A percentile compares a stretch with the other conserved stretches of the same genome.
phyloP scores from a whole-genome alignment of 345 rosid genomes.

The Melaleuca quinquenervia region DNA sequence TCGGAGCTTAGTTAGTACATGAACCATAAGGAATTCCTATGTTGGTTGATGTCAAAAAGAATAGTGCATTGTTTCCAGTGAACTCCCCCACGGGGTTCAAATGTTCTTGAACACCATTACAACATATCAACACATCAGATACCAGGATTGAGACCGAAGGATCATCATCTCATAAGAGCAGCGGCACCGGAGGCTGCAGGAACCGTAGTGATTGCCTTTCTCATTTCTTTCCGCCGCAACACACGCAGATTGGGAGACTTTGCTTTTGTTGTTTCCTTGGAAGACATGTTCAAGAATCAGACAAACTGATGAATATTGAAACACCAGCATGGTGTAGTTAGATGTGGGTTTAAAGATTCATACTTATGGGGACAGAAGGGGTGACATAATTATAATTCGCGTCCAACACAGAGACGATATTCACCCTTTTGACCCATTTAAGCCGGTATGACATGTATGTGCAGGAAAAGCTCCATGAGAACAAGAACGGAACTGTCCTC shows the following conservation, averaged over 20 bases:
- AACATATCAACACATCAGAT: background rate
- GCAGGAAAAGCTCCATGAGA: no score
- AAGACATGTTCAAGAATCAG: slow-evolving; percentile 27
- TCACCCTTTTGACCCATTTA: no score
- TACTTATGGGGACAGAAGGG: slow-evolving; percentile 89
- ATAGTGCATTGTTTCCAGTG: background rate
- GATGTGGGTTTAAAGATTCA: background rate
- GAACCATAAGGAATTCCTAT: background rate
- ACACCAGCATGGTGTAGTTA: background rate
- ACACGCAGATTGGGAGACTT: slow-evolving; percentile 54
- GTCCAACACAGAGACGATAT: no score
- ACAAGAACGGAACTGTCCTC: no score
- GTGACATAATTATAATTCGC: no score
- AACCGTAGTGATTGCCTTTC: background rate
- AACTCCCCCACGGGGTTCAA: slow-evolving; percentile 36
- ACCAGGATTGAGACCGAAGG: background rate
- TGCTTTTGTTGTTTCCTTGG: slow-evolving; percentile 48
- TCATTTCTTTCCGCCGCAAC: slow-evolving; percentile 24
- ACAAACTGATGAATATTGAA: background rate
- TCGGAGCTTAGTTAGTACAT: background rate
- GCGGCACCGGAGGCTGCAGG: slow-evolving; percentile 30
- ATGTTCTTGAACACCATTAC: slow-evolving; percentile 56
- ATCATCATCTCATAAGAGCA: slow-evolving; percentile 33
- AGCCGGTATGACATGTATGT: no score
- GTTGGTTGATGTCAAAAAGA: background rate